Evolutionary conservation across 805 yeast genomes (phyloP).

Genomic region (Pichia cabralensis): DNA sequence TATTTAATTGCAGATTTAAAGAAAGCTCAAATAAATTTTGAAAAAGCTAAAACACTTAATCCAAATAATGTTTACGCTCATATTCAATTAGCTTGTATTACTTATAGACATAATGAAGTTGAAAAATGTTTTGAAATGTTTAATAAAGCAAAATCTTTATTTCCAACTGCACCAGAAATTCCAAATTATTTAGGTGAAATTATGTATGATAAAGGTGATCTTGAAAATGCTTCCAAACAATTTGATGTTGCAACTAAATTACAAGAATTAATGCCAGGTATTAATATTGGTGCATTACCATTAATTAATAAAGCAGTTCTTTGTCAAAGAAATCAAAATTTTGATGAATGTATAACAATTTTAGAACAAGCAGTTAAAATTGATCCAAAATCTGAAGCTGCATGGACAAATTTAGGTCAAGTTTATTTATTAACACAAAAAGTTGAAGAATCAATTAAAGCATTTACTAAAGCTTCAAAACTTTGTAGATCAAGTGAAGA

Average conservation of each 20-base stretch:
- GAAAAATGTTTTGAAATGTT: slow-evolving; percentile 53
- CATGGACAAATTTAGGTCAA: slow-evolving; percentile 87
- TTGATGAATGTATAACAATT: slow-evolving; percentile 50
- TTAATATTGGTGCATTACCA: slow-evolving; percentile 82
- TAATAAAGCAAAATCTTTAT: slow-evolving; percentile 57
- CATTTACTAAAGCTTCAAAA: slow-evolving; percentile 75
- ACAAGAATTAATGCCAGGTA: slow-evolving; percentile 58
- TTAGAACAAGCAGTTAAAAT: slow-evolving; percentile 67
- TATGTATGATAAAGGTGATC: slow-evolving; percentile 69
- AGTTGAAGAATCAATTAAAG: slow-evolving; percentile 67
- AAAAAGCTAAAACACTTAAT: slow-evolving; percentile 65
- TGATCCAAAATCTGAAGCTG: slow-evolving; percentile 86
- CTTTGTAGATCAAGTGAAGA: slow-evolving; percentile 80
- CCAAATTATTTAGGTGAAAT: slow-evolving; percentile 96
- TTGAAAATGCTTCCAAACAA: slow-evolving; percentile 64
- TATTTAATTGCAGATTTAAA: slow-evolving; percentile 69
- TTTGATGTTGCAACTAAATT: slow-evolving; percentile 80
- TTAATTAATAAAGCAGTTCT: slow-evolving; percentile 81
- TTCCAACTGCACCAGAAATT: slow-evolving; percentile 83
- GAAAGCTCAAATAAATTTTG: slow-evolving; percentile 66
- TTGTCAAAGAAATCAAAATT: slow-evolving; percentile 44
- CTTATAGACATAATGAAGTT: slow-evolving; percentile 64
- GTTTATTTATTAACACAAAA: slow-evolving; percentile 74
- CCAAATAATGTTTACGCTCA: slow-evolving; percentile 72
- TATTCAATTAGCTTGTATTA: slow-evolving; percentile 88